Base-by-base conservation (phyloP, 2,329 filamentous ascomycete species). In the Myotisia sp. region DNA sequence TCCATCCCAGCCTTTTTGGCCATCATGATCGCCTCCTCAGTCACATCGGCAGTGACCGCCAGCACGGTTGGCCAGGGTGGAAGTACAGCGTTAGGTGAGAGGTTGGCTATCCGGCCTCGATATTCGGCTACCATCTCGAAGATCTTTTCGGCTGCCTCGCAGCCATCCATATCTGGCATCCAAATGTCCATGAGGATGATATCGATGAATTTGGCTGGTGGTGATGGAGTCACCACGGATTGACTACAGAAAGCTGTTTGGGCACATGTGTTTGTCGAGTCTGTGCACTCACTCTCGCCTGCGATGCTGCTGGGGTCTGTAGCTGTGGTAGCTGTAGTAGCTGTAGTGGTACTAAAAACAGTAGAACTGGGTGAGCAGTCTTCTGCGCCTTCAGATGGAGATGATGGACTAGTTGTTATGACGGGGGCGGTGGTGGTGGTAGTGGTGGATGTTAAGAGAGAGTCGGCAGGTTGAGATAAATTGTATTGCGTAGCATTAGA, bases 121-220 rank as follows among this genome's bases (percentile, higher is more conserved):
- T 57, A 48, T 29, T 59, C 50, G 26, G 58, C 53, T n/a, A 61
- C 50, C 59, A 75, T 65, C 16, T 60, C 55, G 7, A 79, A 54
- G 27, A 82, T 82, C 29, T 63, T 59, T 45, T 70, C 64, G 0
- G 76, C 71, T 2, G 77, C 77, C 48, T 80, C 70, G 43, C 79
- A 81, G 1, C 77, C 77, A 47, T 81, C 76, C 63, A 81, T 74
- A 42, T 74, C 63, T 1, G 77, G 77, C 75, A 82, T 82, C 77
- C 77, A 82, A 6, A 82, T 64, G 52, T 82, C 77, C 77, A 82
- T 82, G 27, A 81, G 56, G 16, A 82, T 64, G 2, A 78, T 65
- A 45, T 79, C 70, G 37, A 80, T 70, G 2, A 55, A 52, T 37
- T 58, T 60, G 7, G 50, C 40, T 26, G 34, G 24, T 10, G 29